Evolutionary conservation across 2,329 filamentous ascomycete species (phyloP), one percentile per base, ranked within the genome.

Genomic region (Stagonosporopsis rhizophila): DNA sequence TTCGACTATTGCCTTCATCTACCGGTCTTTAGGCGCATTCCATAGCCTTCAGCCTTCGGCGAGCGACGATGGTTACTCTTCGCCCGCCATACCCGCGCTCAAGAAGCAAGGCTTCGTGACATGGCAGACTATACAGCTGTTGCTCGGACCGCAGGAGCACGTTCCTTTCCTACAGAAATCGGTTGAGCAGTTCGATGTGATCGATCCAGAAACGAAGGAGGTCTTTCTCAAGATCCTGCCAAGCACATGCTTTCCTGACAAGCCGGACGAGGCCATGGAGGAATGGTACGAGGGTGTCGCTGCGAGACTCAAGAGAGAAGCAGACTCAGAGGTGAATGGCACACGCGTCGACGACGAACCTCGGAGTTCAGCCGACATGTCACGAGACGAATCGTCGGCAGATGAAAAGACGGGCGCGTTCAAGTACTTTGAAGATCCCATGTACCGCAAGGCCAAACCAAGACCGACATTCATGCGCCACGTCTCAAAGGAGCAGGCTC

Each of bases 41-140:
- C 94, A 98, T 77, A 88, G 87, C 45, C 82, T 98, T 25, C 90
- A 96, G 65, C 91, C 91, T 1, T 85, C 86, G 1, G 75, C 76
- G 44, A 84, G 86, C 35, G 73, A 75, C 42, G 83, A 88, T 66
- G 85, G 91, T 60, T 97, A 90, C 73, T 84, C 84, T 3, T 81
- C 87, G 0, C 95, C 94, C 0, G 87, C 85, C 0, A 84, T 97
- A 38, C 95, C 95, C 0, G 91, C 92, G 14, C 79, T 99, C 52
- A 96, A 94, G 32, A 82, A 84, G 0, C 85, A 87, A 69, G 95
- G 95, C 37, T 99, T 96, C 75, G 90, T 94, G 39, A 88, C 91
- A 73, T 99, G 94, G 94, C 89, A 96, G 79, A 92, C 91, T 0
- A 90, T 98, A 52, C 92, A 98, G 78, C 84, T 96, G 20, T 80